Evolutionary conservation across 257 asterid genomes (phyloP).

Genomic region (Nicotiana noctiflora): DNA sequence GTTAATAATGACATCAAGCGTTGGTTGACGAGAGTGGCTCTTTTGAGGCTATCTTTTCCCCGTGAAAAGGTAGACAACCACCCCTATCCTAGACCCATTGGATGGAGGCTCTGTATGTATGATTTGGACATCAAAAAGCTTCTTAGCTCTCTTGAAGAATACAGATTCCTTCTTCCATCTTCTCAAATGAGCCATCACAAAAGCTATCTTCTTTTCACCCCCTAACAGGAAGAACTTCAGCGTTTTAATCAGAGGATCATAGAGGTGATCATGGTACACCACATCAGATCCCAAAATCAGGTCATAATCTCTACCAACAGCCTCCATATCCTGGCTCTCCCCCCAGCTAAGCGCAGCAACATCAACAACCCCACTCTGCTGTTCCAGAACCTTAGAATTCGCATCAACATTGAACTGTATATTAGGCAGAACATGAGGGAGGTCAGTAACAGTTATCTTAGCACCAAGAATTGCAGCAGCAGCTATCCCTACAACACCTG

Average conservation of each 20-base stretch:
- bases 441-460: slow-evolving; percentile 71
- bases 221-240: slow-evolving; percentile 35
- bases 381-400: slow-evolving; percentile 35
- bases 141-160: slow-evolving; percentile 66
- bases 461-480: slow-evolving; percentile 79
- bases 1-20: background rate
- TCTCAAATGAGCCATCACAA: slow-evolving; percentile 63
- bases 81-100: slow-evolving; percentile 54
- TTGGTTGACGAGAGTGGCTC: background rate
- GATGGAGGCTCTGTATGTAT: slow-evolving; percentile 32
- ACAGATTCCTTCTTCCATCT: slow-evolving; percentile 76
- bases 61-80: slow-evolving; percentile 38
- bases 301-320: slow-evolving; percentile 52
- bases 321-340: slow-evolving; percentile 43
- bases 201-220: slow-evolving; percentile 31
- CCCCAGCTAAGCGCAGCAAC: slow-evolving; percentile 75
- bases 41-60: background rate
- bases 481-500: slow-evolving; percentile 76
- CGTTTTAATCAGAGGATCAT: slow-evolving; percentile 51
- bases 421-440: slow-evolving; percentile 70
- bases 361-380: slow-evolving; percentile 37
- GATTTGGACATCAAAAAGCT: slow-evolving; percentile 38
- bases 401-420: slow-evolving; percentile 54
- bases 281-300: slow-evolving; percentile 74
- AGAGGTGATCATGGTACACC: slow-evolving; percentile 67